These are phyloP conservation scores for Coemansia sp. DNA, from an alignment of 192 early-diverging fungal species.

Conservation along the genomic window DNA sequence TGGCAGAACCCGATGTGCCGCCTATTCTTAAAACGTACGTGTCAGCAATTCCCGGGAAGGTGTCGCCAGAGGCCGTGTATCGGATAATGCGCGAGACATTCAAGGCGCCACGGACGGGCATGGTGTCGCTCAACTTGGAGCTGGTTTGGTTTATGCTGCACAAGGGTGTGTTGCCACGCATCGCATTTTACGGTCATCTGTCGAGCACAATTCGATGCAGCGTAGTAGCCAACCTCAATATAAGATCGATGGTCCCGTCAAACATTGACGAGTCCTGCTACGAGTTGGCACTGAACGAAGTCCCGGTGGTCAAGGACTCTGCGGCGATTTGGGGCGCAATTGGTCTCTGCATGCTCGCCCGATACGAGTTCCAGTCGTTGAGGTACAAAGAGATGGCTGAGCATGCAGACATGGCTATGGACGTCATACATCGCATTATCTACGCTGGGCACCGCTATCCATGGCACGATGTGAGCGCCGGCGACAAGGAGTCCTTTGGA, in stretches of 20 bases:
- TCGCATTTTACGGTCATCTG: constrained; percentile 43
- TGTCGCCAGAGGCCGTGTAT: constrained; percentile 33
- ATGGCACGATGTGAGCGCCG: constrained; percentile 37
- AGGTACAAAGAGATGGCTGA: constrained; percentile 52
- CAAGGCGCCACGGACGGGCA: constrained; percentile 50
- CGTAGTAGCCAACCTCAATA: constrained; percentile 34
- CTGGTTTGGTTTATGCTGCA: constrained; percentile 55
- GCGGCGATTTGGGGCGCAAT: constrained; percentile 50
- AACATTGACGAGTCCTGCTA: constrained; percentile 56
- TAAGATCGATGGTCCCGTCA: constrained; percentile 42
- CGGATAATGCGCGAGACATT: constrained; percentile 52
- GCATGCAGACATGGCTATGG: constrained; percentile 53
- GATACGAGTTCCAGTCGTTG: constrained; percentile 55
- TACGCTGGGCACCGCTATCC: constrained; percentile 48
- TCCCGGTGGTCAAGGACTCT: constrained; percentile 27
- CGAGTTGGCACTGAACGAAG: constrained; percentile 38
- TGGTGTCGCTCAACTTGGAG: constrained; percentile 53
- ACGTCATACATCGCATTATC: constrained; percentile 35
- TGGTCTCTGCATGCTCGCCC: constrained; percentile 42
- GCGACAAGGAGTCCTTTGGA: constrained; percentile 38
- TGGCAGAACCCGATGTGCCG: constrained; percentile 18
- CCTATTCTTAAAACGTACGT: constrained; percentile 40
- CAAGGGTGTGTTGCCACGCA: constrained; percentile 50
- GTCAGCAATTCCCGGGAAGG: constrained; percentile 27
- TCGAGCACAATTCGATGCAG: constrained; percentile 52